Conservation (phyloP, 345 rosid species). For the Lagerstroemia speciosa region DNA sequence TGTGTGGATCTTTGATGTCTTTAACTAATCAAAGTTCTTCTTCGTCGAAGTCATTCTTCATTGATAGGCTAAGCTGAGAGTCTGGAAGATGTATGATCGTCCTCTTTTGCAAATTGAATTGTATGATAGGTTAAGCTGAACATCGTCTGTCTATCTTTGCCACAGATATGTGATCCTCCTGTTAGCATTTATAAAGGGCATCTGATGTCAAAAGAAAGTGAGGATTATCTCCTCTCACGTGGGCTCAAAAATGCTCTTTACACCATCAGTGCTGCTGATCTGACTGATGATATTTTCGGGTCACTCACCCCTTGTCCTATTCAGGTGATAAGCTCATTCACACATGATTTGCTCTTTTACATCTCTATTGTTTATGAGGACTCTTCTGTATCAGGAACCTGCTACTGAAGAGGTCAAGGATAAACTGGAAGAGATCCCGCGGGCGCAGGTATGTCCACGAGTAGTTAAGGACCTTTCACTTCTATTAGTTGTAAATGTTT, state of each 20-base stretch:
- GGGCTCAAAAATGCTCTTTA: slow-evolving; percentile 79
- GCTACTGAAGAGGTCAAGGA: slow-evolving; percentile 14
- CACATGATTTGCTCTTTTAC: background rate
- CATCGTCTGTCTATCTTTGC: background rate
- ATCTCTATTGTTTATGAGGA: background rate
- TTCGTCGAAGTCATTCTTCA: background rate
- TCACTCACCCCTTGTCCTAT: slow-evolving; percentile 55
- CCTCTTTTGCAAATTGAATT: background rate
- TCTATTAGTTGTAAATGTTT: background rate
- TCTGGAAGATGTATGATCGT: background rate
- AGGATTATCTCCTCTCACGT: slow-evolving; percentile 49
- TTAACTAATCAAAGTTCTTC: background rate
- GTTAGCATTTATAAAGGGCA: slow-evolving; percentile 76
- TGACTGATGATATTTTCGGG: slow-evolving; percentile 78
- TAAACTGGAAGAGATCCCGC: background rate
- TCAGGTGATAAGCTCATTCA: slow-evolving; percentile 30
- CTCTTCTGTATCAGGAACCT: slow-evolving; percentile 41
- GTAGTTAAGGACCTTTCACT: background rate
- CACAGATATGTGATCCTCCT: slow-evolving; percentile 71
- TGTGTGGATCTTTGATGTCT: background rate
- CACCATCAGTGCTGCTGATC: slow-evolving; percentile 57
- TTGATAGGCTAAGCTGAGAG: too few species aligned
- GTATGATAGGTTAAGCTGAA: background rate
- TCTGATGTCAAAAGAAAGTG: slow-evolving; percentile 42
- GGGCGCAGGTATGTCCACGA: background rate